Base-by-base conservation (phyloP, 345 rosid species). In the Lepidium aucheri region DNA sequence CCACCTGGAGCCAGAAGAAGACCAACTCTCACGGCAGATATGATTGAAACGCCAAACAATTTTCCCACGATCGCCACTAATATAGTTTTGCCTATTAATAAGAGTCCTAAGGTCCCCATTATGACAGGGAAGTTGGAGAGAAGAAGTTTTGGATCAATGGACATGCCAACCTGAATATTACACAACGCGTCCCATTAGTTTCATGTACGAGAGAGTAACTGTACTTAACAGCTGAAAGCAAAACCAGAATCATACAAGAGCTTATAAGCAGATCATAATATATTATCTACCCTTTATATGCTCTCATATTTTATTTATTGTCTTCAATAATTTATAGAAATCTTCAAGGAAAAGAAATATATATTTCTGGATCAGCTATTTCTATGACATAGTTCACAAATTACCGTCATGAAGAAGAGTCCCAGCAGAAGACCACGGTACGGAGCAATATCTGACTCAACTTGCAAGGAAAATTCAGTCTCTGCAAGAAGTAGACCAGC, bases 1-100 rank as follows among this genome's bases (percentile, higher is more conserved):
- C 99, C 99, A 56, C 99, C 99, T 3, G 99, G 99, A 70, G 99
- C 99, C 53, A 94, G 95, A 81, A 94, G 96, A 70, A 94, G 96
- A 67, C 99, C 99, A 33, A 74, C 86, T 78, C 99, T 88, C 68
- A 85, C 76, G 28, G 95, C 94, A 66, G 99, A 85, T 77, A 94
- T 84, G 60, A 88, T 53, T 28, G 99, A 94, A 77, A 94, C 70
- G 54, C 99, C 99, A 62, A 94, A 94, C 53, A 85, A 47, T 69
- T 58, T 86, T 7, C 99, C 99, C 60, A 94, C 80, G 34, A 85
- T 55, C 9, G 82, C 81, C 55, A 94, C 92, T 81, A 94, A 73
- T 60, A 82, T 6, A 56, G 92, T 80, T 87, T 94, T 94, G 62
- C 99, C 97, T 30, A 78, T 86, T 62, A 94, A 88, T 81, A 94